These are phyloP conservation scores for Symbiodinium natans DNA, from an alignment of 73 alveolate species.

Conservation along the genomic window DNA sequence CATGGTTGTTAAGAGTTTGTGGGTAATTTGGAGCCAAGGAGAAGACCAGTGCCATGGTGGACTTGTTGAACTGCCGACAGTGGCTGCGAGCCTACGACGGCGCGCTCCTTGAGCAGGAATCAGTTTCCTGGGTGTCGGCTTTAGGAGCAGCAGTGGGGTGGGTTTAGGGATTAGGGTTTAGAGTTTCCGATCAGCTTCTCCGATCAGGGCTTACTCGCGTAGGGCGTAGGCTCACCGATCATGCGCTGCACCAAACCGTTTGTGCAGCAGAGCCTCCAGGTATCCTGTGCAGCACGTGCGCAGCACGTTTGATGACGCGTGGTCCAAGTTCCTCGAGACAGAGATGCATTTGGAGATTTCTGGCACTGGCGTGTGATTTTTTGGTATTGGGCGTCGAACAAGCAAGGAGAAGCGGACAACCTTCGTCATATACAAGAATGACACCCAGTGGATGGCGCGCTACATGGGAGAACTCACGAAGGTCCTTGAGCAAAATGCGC, in stretches of 20 bases:
- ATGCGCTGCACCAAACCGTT: no score
- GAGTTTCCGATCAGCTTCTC: no score
- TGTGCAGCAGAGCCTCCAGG: no score
- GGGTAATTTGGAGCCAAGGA: neutral
- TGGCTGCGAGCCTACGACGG: constrained; percentile 71
- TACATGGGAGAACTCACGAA: constrained; percentile 81
- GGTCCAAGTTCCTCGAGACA: constrained; percentile 33
- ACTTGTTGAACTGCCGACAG: constrained; percentile 42
- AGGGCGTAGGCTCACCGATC: no score
- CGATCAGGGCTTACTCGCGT: no score
- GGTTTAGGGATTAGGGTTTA: no score
- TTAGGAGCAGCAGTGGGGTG: no score
- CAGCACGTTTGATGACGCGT: constrained; percentile 70
- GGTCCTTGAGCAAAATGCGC: no score
- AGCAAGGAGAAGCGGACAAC: neutral
- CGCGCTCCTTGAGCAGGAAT: neutral
- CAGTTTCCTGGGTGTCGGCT: no score
- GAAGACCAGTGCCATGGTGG: constrained; percentile 65
- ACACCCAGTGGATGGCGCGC: constrained; percentile 84
- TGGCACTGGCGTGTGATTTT: no score
- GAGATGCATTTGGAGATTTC: neutral
- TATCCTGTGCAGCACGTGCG: constrained; percentile 86
- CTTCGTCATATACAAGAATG: constrained; percentile 21
- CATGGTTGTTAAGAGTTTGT: neutral
- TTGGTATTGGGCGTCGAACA: no score